These are phyloP conservation scores for Imleria badia DNA, from an alignment of 768 basidiomycete species.

Conservation along the genomic window DNA sequence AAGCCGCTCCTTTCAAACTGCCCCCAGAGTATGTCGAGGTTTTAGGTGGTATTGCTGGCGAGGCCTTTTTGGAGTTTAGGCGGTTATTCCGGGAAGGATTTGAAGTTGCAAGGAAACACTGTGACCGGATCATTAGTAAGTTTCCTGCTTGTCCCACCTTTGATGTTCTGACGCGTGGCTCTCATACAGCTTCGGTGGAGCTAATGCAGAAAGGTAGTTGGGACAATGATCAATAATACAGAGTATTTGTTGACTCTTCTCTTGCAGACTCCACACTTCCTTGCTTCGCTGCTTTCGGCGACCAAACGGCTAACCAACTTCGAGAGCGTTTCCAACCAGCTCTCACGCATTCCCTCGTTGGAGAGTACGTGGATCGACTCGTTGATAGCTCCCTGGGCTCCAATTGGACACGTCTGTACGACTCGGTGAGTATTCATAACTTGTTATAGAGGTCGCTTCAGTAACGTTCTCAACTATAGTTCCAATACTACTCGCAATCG, in stretches of 20 bases:
- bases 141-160: conserved; percentile 9
- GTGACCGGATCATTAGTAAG: conserved; percentile 91
- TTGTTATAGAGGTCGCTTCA: background rate
- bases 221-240: conserved; percentile 5
- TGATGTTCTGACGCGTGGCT: conserved; percentile 2
- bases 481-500: conserved; percentile 92
- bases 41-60: conserved; percentile 78
- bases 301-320: conserved; percentile 84
- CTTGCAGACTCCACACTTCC: conserved; percentile 78
- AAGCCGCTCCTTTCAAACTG: conserved; percentile 98
- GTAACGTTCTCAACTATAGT: conserved; percentile 43
- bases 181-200: conserved; percentile 75
- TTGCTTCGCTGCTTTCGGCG: conserved; percentile 88
- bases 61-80: conserved; percentile 81
- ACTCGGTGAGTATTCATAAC: conserved; percentile 62
- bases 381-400: conserved; percentile 90
- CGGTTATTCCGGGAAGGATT: conserved; percentile 90
- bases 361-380: conserved; percentile 85
- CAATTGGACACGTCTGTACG: conserved; percentile 94
- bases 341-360: conserved; percentile 80
- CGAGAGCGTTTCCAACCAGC: conserved; percentile 93
- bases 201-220: conserved; percentile 90
- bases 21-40: conserved; percentile 95
- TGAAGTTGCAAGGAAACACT: conserved; percentile 91
- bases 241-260: conserved; percentile 1